A percentile compares a stretch with the other conserved stretches of the same genome.
These are phyloP conservation scores for Annulohypoxylon truncatum DNA, from an alignment of 2,329 filamentous ascomycete species.

Conservation along the genomic window DNA sequence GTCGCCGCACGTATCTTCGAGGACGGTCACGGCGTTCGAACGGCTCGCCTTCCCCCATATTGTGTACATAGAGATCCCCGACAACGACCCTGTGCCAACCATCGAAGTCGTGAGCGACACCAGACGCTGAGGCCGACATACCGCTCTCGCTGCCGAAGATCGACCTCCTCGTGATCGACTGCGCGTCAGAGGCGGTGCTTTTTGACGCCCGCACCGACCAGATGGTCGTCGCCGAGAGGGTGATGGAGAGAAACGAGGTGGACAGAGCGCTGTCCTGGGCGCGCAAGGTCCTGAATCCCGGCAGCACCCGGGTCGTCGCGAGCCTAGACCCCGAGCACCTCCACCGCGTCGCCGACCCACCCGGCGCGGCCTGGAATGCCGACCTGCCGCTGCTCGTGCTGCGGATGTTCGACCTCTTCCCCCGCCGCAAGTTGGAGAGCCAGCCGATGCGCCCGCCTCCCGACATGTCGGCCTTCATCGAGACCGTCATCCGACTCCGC, in stretches of 20 bases:
- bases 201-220: background rate
- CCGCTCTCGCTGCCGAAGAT: background rate
- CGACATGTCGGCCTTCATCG: background rate
- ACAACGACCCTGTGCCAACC: background rate
- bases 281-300: background rate
- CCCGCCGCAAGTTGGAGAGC: too few relatives aligned
- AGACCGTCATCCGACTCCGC: background rate
- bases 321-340: too few relatives aligned
- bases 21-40: background rate
- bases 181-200: background rate
- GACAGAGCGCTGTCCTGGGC: background rate
- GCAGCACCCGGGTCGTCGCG: background rate
- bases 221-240: background rate
- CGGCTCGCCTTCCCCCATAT: background rate
- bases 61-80: background rate
- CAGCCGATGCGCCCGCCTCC: background rate
- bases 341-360: too few relatives aligned
- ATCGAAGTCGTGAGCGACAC: background rate
- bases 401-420: background rate
- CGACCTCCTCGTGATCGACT: background rate
- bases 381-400: background rate
- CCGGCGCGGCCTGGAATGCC: too few relatives aligned
- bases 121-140: background rate
- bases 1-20: background rate
- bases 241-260: background rate